phyloP scores from a whole-genome alignment of 768 basidiomycete species.

The Auricularia heimuer region DNA sequence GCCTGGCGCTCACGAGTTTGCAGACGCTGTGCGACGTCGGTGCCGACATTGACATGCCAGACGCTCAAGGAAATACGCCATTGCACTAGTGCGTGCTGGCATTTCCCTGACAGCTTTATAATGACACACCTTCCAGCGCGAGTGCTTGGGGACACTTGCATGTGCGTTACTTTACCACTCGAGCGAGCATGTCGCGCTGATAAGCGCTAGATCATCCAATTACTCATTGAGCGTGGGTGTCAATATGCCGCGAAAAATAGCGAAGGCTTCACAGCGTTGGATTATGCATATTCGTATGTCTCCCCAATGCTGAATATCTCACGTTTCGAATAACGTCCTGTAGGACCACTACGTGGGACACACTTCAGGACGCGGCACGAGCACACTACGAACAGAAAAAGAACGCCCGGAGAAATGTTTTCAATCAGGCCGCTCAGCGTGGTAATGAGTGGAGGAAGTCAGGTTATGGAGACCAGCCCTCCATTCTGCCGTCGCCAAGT shows the following conservation, averaged over 20 bases:
- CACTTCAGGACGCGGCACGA: slow-evolving; percentile 72
- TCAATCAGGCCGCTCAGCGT: slow-evolving; percentile 61
- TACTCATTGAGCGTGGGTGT: slow-evolving; percentile 84
- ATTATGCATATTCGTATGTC: slow-evolving; percentile 84
- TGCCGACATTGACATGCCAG: slow-evolving; percentile 82
- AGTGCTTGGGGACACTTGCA: slow-evolving; percentile 82
- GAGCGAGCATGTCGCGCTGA: slow-evolving; percentile 8
- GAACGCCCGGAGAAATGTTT: slow-evolving; percentile 59
- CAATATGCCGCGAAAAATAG: slow-evolving; percentile 78
- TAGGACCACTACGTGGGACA: slow-evolving; percentile 67
- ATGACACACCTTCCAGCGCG: slow-evolving; percentile 37
- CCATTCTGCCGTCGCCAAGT: slow-evolving; percentile 37
- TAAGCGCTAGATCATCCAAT: slow-evolving; percentile 54
- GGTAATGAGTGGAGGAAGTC: slow-evolving; percentile 45
- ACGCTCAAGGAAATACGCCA: slow-evolving; percentile 86
- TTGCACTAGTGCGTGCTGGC: slow-evolving; percentile 70
- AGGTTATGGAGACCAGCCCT: slow-evolving; percentile 33
- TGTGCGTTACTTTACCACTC: slow-evolving; percentile 32
- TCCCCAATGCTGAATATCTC: slow-evolving; percentile 12
- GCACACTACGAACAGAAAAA: slow-evolving; percentile 72
- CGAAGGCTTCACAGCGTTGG: slow-evolving; percentile 82
- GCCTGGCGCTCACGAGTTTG: slow-evolving; percentile 7
- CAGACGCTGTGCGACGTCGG: slow-evolving; percentile 88
- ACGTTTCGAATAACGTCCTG: slow-evolving; percentile 3
- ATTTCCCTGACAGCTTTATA: slow-evolving; percentile 4